Conservation (phyloP, 2,329 filamentous ascomycete species). For the Diaporthe aspalathi region DNA sequence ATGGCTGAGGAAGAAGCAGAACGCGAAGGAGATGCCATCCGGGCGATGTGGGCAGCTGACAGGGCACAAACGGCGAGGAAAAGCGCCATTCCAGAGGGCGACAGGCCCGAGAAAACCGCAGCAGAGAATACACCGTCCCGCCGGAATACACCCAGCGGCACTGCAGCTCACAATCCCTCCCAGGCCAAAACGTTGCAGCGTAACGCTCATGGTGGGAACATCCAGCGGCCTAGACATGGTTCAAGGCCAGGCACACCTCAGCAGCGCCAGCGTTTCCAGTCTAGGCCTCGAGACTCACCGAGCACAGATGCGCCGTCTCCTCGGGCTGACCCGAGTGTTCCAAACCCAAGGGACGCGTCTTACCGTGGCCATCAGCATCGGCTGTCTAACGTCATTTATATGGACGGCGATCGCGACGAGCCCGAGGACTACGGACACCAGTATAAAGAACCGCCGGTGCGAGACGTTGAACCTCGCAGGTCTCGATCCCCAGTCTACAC, state of each 20-base stretch:
- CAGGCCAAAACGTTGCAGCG: conserved; percentile 7
- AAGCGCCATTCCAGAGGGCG: conserved; percentile 45
- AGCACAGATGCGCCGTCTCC: conserved; percentile 37
- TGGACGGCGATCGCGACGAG: conserved; percentile 28
- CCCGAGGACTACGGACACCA: conserved; percentile 36
- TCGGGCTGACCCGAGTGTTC: background rate
- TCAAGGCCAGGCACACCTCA: conserved; percentile 39
- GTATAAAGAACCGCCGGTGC: conserved; percentile 42
- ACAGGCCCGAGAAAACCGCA: conserved; percentile 32
- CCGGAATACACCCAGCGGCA: background rate
- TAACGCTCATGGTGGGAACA: background rate
- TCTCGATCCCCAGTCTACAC: conserved; percentile 50
- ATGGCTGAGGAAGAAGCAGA: conserved; percentile 45
- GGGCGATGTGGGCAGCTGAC: conserved; percentile 49
- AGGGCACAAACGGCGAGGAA: conserved; percentile 42
- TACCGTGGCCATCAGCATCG: conserved; percentile 34
- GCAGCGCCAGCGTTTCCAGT: conserved; percentile 32
- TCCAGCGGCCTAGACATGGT: conserved; percentile 20
- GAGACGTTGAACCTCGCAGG: conserved; percentile 42
- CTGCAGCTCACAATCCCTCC: background rate
- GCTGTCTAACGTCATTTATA: conserved; percentile 36
- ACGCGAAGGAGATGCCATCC: conserved; percentile 47
- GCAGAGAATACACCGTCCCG: conserved; percentile 18
- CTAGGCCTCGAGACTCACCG: conserved; percentile 25
- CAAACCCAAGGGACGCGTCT: conserved; percentile 4